These are phyloP conservation scores for Eimeria falciformis DNA, from an alignment of 169 alveolate genomes.

Conservation along the genomic window DNA sequence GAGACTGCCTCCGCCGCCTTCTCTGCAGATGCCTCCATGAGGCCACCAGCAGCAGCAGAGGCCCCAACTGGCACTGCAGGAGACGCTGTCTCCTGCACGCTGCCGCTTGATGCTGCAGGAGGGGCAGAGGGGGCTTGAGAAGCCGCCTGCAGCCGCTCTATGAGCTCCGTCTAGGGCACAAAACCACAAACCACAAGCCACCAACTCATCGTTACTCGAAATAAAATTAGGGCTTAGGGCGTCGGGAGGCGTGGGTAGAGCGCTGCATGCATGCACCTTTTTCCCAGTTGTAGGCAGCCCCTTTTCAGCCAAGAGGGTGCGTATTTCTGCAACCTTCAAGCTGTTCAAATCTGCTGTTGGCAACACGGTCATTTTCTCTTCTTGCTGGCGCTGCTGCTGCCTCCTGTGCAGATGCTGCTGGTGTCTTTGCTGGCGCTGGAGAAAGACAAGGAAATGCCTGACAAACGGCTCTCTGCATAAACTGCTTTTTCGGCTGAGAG, in stretches of 20 bases:
- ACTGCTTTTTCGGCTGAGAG: too few species aligned
- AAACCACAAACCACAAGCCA: not conserved
- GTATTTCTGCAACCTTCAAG: conserved; percentile 59
- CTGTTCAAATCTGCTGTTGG: not conserved
- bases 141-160: conserved; percentile 56
- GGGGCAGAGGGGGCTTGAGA: not conserved
- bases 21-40: not conserved
- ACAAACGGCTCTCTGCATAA: too few species aligned
- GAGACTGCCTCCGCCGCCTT: not conserved
- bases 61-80: not conserved
- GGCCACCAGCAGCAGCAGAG: conserved; percentile 20
- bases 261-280: too few species aligned
- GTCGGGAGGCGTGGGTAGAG: not conserved
- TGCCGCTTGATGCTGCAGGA: not conserved
- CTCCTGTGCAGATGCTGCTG: not conserved
- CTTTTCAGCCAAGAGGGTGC: conserved; percentile 33
- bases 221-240: not conserved
- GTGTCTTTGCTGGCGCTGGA: too few species aligned
- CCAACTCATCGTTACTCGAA: not conserved
- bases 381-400: conserved; percentile 16
- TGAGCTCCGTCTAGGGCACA: conserved; percentile 32
- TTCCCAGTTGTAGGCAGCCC: conserved; percentile 69
- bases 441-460: too few species aligned
- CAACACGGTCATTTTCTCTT: not conserved
- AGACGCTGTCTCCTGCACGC: not conserved